phyloP scores from a whole-genome alignment of 2,329 filamentous ascomycete species.

The Diaporthe citriasiana region DNA sequence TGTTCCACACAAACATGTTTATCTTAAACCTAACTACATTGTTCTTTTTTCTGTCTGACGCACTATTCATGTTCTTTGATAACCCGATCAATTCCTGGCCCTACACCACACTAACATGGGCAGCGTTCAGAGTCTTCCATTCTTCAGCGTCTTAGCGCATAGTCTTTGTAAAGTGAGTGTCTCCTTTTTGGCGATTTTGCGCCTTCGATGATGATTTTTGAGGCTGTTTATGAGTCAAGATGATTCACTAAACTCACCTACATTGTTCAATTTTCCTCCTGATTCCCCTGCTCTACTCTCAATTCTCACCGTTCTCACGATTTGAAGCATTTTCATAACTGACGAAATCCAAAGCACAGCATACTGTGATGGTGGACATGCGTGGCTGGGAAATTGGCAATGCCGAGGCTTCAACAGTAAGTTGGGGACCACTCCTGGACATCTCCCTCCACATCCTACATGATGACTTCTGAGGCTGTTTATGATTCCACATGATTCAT shows the following conservation, averaged over 20 bases:
- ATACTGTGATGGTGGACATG: neutral
- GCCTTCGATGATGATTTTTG: constrained; percentile 57
- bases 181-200: neutral
- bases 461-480: constrained; percentile 43
- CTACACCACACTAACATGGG: neutral
- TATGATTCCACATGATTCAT: constrained; percentile 42
- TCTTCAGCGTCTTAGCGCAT: too few relatives aligned
- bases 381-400: neutral
- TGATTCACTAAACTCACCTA: constrained; percentile 56
- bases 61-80: constrained; percentile 35
- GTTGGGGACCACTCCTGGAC: neutral
- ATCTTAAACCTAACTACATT: constrained; percentile 40
- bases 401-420: neutral
- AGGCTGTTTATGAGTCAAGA: constrained; percentile 63
- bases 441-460: neutral
- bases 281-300: neutral
- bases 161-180: neutral
- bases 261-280: constrained; percentile 47
- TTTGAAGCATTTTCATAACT: neutral
- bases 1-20: constrained; percentile 52
- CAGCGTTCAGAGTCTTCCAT: neutral
- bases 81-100: constrained; percentile 44
- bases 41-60: constrained; percentile 35
- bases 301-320: too few relatives aligned
- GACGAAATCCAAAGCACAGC: neutral